Evolutionary conservation across 441 rosid species (phyloP), one percentile per base, ranked within the genome.

Genomic region (Mallotus repandus): DNA sequence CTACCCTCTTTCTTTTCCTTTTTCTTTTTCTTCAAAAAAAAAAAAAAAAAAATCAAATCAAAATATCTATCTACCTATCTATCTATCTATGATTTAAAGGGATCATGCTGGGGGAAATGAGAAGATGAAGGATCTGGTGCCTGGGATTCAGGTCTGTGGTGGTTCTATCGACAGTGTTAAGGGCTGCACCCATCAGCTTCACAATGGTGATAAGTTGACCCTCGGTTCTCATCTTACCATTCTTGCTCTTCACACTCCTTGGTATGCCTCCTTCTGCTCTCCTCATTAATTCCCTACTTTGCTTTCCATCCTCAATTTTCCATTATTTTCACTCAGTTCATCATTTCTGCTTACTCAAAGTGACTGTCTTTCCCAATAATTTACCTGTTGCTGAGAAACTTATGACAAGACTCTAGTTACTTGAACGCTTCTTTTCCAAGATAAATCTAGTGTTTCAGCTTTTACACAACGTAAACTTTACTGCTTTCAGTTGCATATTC

Each of bases 51-150:
- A 18, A 10, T 50, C 29, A 25, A 25, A 25, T 25, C 29, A 25
- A 25, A 25, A 25, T 25, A 25, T 25, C 29, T 29, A 29, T 29
- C n/a, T 50, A 13, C 6, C 19, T 16, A 29, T 67, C n/a, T 50
- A 13, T 11, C 19, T 16, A 29, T 67, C 5, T 67, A 45, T 22
- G n/a, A 73, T 56, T 63, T 49, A 9, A 53, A 92, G 97, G 99
- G 97, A 92, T 84, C 99, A 94, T 81, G 91, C 99, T 6, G 96
- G 98, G 55, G 98, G 99, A 8, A 94, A 94, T 71, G 93, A 84
- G 53, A 89, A 84, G 84, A 87, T 94, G 11, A 94, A 86, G 88
- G 69, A 84, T 76, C 77, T 89, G 74, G 75, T 94, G 43, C 90
- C 93, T 25, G 97, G 84, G 57, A 87, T 94, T 76, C 84, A 86